Percentiles rank a stretch among this genome's conserved stretches.
Conservation (phyloP, 768 basidiomycete species). For the Trametes punicea region DNA sequence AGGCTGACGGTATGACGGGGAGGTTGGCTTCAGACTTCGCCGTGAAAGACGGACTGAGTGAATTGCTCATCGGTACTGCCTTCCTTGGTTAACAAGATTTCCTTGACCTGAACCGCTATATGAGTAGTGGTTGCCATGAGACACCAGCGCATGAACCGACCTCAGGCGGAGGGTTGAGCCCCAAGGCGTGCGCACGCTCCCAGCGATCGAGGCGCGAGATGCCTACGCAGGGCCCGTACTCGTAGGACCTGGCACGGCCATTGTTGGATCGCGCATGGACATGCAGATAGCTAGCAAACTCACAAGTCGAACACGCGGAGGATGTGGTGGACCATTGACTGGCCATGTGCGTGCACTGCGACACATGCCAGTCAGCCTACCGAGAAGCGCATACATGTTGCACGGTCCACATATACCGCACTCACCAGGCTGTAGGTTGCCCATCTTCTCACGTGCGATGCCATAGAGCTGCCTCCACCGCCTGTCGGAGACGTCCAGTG, state of each 20-base stretch:
- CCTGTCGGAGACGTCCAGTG: slow-evolving; percentile 8
- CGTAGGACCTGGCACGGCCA: slow-evolving; percentile 51
- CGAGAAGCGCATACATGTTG: background rate
- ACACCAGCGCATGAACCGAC: slow-evolving; percentile 38
- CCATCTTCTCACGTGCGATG: slow-evolving; percentile 51
- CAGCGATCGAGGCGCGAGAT: slow-evolving; percentile 83
- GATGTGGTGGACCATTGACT: slow-evolving; percentile 66
- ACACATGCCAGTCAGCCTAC: background rate
- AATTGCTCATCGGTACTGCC: slow-evolving; percentile 53
- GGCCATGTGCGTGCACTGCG: slow-evolving; percentile 61
- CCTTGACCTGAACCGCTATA: slow-evolving; percentile 52
- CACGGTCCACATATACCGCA: slow-evolving; percentile 8
- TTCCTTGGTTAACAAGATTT: slow-evolving; percentile 71
- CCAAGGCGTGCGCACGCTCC: slow-evolving; percentile 77
- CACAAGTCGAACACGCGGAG: slow-evolving; percentile 79
- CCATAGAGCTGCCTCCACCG: slow-evolving; percentile 49
- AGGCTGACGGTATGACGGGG: background rate
- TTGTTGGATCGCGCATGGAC: background rate
- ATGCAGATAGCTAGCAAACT: slow-evolving; percentile 2
- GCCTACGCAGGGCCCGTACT: slow-evolving; percentile 79
- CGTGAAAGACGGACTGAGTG: slow-evolving; percentile 55
- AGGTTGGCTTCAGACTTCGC: slow-evolving; percentile 13
- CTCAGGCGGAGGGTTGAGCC: slow-evolving; percentile 76
- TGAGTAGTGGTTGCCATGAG: background rate
- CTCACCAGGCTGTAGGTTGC: slow-evolving; percentile 57